A percentile compares a stretch with the other conserved stretches of the same genome.
Evolutionary conservation across 2,329 filamentous ascomycete species (phyloP).

Genomic region (Fusarium coffeatum): DNA sequence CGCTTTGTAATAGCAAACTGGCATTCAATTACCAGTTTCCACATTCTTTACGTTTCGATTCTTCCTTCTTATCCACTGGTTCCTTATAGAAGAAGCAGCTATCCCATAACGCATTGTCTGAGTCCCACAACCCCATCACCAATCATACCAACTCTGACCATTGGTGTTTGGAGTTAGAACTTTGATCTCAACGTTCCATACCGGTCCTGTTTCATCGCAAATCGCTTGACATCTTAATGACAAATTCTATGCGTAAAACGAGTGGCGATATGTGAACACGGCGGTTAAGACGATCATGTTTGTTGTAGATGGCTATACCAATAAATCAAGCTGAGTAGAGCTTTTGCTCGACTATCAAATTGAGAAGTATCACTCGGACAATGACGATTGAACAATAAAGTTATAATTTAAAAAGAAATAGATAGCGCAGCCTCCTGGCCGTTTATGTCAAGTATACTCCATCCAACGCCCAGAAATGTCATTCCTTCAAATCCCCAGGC

Average conservation of each 20-base stretch:
- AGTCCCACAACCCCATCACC: background rate
- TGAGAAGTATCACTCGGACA: background rate
- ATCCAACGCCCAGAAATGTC: slow-evolving; percentile 42
- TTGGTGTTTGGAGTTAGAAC: slow-evolving; percentile 8
- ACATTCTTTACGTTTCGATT: background rate
- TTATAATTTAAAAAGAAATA: slow-evolving; percentile 22
- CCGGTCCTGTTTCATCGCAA: background rate
- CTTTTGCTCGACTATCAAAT: too few species aligned
- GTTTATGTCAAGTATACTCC: slow-evolving; percentile 37
- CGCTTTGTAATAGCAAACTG: background rate
- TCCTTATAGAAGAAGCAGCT: background rate
- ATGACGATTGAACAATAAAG: background rate
- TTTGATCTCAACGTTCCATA: background rate
- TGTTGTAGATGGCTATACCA: background rate
- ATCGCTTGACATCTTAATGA: background rate
- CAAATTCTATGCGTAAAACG: background rate
- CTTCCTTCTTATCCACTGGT: background rate
- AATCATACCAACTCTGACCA: slow-evolving; percentile 1
- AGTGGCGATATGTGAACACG: background rate
- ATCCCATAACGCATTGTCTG: background rate
- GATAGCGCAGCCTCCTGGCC: slow-evolving; percentile 39
- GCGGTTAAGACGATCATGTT: background rate
- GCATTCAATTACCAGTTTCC: background rate
- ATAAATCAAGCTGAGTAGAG: accelerated
- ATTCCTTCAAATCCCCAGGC: slow-evolving; percentile 32